Conservation (phyloP, 305 asterid species). For the Fraxinus ornus region DNA sequence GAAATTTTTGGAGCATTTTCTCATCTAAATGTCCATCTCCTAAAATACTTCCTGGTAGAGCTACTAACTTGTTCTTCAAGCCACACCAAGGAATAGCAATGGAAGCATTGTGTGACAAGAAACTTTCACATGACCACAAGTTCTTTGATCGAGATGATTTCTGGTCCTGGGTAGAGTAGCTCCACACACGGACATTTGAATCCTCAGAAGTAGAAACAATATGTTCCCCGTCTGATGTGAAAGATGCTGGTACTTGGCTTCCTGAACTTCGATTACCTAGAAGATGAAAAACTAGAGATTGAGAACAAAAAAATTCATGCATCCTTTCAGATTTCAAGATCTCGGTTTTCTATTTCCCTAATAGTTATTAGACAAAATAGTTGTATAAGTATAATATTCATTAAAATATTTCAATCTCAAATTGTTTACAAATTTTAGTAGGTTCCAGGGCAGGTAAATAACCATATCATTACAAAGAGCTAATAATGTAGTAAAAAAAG, state of each 20-base stretch:
- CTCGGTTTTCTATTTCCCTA: not conserved
- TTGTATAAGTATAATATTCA: not conserved
- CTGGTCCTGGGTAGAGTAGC: constrained; percentile 43
- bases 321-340: not conserved
- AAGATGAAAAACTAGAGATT: constrained; percentile 3
- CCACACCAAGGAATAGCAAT: constrained; percentile 83
- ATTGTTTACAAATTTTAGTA: not conserved
- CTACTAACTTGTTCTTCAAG: constrained; percentile 45
- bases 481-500: not conserved
- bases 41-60: constrained; percentile 42
- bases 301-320: not conserved
- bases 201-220: constrained; percentile 57
- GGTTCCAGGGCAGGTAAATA: not conserved
- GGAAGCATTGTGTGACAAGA: constrained; percentile 63
- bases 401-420: not conserved
- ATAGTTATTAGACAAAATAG: not conserved
- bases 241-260: constrained; percentile 64
- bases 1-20: constrained; percentile 41
- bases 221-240: constrained; percentile 81
- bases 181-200: constrained; percentile 64
- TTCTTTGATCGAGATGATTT: constrained; percentile 38
- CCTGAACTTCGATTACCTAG: constrained; percentile 52
- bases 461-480: not conserved
- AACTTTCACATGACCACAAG: constrained; percentile 53
- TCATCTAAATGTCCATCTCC: constrained; percentile 45